These are phyloP conservation scores for Hygrophorus pudorinus DNA, from an alignment of 768 basidiomycete species.

Conservation along the genomic window DNA sequence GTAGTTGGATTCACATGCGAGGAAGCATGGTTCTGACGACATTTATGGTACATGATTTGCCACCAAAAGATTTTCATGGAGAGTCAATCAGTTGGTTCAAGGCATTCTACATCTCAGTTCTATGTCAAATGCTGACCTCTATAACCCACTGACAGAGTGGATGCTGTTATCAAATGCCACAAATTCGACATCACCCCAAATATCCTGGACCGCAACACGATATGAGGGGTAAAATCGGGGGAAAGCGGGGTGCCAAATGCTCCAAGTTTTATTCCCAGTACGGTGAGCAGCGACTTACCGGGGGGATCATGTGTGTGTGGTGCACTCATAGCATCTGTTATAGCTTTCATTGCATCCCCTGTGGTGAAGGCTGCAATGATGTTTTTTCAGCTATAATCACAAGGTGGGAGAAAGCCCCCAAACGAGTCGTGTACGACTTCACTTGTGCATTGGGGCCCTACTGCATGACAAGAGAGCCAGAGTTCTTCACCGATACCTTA, in stretches of 20 bases:
- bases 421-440: constrained; percentile 19
- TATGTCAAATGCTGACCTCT: no score
- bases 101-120: no score
- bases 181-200: constrained; percentile 17
- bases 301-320: no score
- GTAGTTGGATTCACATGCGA: constrained; percentile 8
- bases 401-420: no score
- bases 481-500: constrained; percentile 20
- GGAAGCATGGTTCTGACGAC: constrained; percentile 2
- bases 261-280: no score
- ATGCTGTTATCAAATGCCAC: constrained; percentile 20
- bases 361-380: constrained; percentile 26
- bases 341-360: constrained; percentile 26
- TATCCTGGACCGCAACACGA: constrained; percentile 20
- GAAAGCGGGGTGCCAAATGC: constrained; percentile 7
- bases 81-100: constrained; percentile 9
- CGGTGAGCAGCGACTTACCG: no score
- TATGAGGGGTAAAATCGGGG: constrained; percentile 5
- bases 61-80: neutral
- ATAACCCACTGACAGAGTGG: no score
- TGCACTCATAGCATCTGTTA: no score
- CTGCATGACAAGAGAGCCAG: no score
- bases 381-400: no score
- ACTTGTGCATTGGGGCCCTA: constrained; percentile 23
- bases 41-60: constrained; percentile 1